A percentile compares a stretch with the other conserved stretches of the same genome.
phyloP scores from a whole-genome alignment of 192 early-diverging fungal species.

The Backusella psychrophila region DNA sequence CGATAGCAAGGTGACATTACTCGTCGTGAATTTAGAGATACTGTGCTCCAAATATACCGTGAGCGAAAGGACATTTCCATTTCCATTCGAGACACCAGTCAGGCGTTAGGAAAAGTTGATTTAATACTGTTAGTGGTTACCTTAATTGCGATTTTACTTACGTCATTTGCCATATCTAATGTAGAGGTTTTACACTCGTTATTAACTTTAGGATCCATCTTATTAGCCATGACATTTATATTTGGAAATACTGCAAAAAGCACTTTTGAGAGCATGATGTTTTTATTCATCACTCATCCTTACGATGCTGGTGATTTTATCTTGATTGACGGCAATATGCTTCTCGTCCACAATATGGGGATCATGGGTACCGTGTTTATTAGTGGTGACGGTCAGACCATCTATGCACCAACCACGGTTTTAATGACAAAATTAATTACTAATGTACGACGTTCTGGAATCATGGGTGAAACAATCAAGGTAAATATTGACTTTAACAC shows the following conservation, averaged over 20 bases:
- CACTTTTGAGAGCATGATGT: slow-evolving; percentile 79
- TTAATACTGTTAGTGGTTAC: slow-evolving; percentile 55
- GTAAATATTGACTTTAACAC: slow-evolving; percentile 69
- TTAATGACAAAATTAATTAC: slow-evolving; percentile 64
- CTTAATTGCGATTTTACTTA: slow-evolving; percentile 45
- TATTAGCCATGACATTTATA: slow-evolving; percentile 79
- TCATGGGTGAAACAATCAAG: slow-evolving; percentile 48
- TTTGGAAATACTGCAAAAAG: slow-evolving; percentile 79
- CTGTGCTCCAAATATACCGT: slow-evolving; percentile 74
- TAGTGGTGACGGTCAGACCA: slow-evolving; percentile 75
- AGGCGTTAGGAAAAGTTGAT: slow-evolving; percentile 82
- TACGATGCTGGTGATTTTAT: slow-evolving; percentile 80
- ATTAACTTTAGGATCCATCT: slow-evolving; percentile 23
- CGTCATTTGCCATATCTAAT: slow-evolving; percentile 45
- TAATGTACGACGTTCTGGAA: slow-evolving; percentile 68
- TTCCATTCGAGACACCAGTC: slow-evolving; percentile 75
- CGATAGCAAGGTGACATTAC: slow-evolving; percentile 86
- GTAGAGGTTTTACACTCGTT: slow-evolving; percentile 20
- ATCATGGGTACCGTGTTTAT: slow-evolving; percentile 80
- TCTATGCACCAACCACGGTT: slow-evolving; percentile 71
- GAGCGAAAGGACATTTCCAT: slow-evolving; percentile 69
- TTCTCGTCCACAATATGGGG: slow-evolving; percentile 73
- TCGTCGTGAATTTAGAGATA: slow-evolving; percentile 76
- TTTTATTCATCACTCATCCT: slow-evolving; percentile 76
- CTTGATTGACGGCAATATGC: slow-evolving; percentile 57